Evolutionary conservation across 2,329 filamentous ascomycete genomes (phyloP), one percentile per base, ranked within the genome.

Genomic region (Colletotrichum sp.): DNA sequence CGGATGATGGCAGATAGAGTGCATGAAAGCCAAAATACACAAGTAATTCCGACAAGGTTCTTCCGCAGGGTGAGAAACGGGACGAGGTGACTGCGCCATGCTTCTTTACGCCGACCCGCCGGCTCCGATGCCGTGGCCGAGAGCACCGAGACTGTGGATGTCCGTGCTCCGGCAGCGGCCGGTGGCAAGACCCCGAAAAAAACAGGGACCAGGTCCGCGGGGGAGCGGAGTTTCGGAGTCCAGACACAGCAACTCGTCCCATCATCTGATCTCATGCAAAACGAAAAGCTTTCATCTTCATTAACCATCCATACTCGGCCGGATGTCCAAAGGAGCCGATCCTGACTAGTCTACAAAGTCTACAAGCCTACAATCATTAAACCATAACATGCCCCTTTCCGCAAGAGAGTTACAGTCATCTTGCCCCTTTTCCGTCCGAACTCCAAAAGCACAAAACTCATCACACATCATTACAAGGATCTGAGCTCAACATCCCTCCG

Each of bases 401-500:
- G 18, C 28, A 32, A n/a, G 12, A 30, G 28, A 64, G 60, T 64
- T 36, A 36, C 60, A 61, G 55, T 32, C 36, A 7, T 32, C 63
- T 28, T 52, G 36, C 8, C 24, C 39, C 36, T 52, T 52, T 60
- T 30, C 26, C 24, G 18, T 48, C 34, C 24, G 24, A 69, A 60
- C 24, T 21, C 24, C 59, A 7, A 63, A 32, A 63, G 10, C 26
- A 24, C 3, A 6, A 2, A 64, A 64, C 7, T 43, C 61, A 28
- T 64, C 21, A 26, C 34, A 28, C 16, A 30, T 30, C 65, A 34
- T 57, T 18, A 67, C 65, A 55, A 15, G 16, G 70, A 34, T 36
- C 43, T 76, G 43, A 77, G 52, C 67, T 75, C 74, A 12, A 59
- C 43, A 30, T 77, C 76, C n/a, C 76, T 72, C 21, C 76, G 74